Evolutionary conservation across 139 green algal species (phyloP).

Genomic region (Chlorella ohadii): DNA sequence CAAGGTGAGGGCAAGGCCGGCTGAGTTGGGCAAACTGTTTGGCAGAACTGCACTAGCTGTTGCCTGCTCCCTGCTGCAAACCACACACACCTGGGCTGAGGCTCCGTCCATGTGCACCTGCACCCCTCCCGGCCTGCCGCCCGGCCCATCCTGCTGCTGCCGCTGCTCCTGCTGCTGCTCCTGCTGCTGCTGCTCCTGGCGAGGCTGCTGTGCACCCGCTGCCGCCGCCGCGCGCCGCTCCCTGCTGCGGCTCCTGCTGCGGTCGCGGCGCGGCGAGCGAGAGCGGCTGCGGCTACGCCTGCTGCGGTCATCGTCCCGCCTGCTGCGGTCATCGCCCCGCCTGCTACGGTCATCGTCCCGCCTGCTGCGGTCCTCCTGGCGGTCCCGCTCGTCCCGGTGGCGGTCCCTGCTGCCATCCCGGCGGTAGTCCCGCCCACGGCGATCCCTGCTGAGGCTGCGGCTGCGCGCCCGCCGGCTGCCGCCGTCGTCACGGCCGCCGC

Average conservation of each 20-base stretch:
- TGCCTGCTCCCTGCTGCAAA: too few species aligned
- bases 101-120: slow-evolving; percentile 40
- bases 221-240: neutral
- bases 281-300: neutral
- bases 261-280: neutral
- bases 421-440: too few species aligned
- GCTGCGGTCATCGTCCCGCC: too few species aligned
- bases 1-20: too few species aligned
- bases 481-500: too few species aligned
- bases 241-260: neutral
- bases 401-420: too few species aligned
- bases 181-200: slow-evolving; percentile 6
- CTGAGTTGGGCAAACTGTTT: too few species aligned
- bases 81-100: slow-evolving; percentile 35
- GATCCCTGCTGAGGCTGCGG: too few species aligned
- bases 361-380: neutral
- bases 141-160: neutral
- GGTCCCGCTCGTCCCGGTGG: neutral
- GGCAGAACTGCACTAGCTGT: too few species aligned
- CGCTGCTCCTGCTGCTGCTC: slow-evolving; percentile 5
- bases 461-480: too few species aligned
- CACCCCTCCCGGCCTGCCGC: neutral
- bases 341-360: neutral
- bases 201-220: neutral
- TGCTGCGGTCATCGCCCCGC: neutral